Evolutionary conservation across 768 basidiomycete species (phyloP).

Genomic region (Tulasnella sp.): DNA sequence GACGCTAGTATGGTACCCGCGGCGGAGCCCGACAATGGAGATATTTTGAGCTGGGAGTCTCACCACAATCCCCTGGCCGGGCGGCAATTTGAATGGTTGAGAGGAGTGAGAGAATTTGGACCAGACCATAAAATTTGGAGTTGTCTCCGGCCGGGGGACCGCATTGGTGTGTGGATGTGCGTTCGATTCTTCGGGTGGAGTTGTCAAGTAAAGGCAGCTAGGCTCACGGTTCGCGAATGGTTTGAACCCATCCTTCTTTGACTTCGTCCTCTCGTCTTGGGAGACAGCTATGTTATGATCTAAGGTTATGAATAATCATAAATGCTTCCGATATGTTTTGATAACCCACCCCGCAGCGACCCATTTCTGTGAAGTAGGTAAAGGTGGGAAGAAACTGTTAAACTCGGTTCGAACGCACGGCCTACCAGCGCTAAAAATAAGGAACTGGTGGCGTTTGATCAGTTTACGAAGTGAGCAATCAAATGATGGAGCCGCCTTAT

Average conservation of each 20-base stretch:
- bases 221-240: background rate
- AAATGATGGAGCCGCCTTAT: too few species aligned
- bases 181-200: background rate
- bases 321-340: too few species aligned
- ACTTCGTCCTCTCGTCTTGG: background rate
- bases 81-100: background rate
- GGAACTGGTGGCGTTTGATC: too few species aligned
- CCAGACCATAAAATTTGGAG: conserved; percentile 9
- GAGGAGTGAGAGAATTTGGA: background rate
- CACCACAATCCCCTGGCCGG: background rate
- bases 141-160: background rate
- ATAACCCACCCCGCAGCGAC: too few species aligned
- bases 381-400: too few species aligned
- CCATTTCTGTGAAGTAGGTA: too few species aligned
- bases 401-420: too few species aligned
- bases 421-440: too few species aligned
- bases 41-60: background rate
- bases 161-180: conserved; percentile 17
- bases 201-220: background rate
- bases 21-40: too few species aligned
- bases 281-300: background rate
- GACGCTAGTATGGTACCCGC: too few species aligned
- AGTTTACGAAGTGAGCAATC: too few species aligned
- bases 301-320: too few species aligned
- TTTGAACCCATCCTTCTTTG: background rate